phyloP scores from a whole-genome alignment of 2,329 filamentous ascomycete genomes.

The Trichocomaceae sp. region DNA sequence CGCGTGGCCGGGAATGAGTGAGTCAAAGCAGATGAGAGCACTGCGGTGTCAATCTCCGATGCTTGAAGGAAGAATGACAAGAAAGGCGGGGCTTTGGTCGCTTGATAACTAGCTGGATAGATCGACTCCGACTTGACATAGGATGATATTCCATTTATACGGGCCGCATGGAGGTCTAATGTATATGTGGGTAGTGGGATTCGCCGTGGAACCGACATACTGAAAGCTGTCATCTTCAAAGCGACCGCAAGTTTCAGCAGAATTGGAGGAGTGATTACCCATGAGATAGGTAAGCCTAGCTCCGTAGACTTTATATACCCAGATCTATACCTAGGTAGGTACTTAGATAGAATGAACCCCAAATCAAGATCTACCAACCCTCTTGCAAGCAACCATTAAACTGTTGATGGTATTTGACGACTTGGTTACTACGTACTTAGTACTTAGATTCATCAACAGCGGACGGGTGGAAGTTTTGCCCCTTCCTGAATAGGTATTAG shows the following conservation, averaged over 20 bases:
- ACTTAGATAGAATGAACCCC: no score
- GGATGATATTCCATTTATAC: slow-evolving; percentile 51
- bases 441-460: no score
- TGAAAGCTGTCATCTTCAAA: slow-evolving; percentile 50
- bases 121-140: slow-evolving; percentile 49
- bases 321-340: no score
- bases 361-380: no score
- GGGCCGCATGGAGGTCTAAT: slow-evolving; percentile 47
- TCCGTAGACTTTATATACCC: no score
- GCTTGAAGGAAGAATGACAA: slow-evolving; percentile 44
- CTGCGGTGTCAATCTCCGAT: slow-evolving; percentile 40
- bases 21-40: slow-evolving; percentile 41
- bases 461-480: no score
- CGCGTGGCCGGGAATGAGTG: slow-evolving; percentile 51
- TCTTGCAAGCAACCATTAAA: no score
- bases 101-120: slow-evolving; percentile 46
- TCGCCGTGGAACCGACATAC: slow-evolving; percentile 48
- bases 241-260: slow-evolving; percentile 50
- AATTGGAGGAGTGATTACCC: no score
- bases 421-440: no score
- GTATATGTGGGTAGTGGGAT: slow-evolving; percentile 51
- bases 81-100: slow-evolving; percentile 50
- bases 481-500: no score
- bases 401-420: no score
- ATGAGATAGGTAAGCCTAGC: no score